A percentile compares a stretch with the other conserved stretches of the same genome.
These are phyloP conservation scores for Eimeria acervulina DNA, from an alignment of 169 alveolate species.

Conservation along the genomic window DNA sequence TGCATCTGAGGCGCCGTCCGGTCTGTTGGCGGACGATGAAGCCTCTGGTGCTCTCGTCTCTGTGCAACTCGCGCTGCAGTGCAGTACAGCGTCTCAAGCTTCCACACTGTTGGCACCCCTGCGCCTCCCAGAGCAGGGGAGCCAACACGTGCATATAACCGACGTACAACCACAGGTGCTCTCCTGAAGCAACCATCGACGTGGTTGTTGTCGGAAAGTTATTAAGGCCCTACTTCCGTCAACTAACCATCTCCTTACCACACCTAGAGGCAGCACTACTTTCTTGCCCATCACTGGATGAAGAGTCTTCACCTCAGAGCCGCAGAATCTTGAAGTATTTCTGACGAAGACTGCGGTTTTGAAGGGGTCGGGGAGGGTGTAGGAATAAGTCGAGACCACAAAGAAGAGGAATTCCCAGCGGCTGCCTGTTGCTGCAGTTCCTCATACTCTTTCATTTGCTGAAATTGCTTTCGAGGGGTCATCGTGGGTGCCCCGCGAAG, in stretches of 20 bases:
- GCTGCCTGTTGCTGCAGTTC: constrained; percentile 75
- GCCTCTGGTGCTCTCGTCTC: background rate
- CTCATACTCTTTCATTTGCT: constrained; percentile 75
- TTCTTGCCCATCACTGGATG: background rate
- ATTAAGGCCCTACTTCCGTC: background rate
- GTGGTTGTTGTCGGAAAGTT: background rate
- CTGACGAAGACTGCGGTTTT: constrained; percentile 27
- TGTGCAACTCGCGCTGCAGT: background rate
- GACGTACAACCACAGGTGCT: background rate
- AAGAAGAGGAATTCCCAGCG: constrained; percentile 31
- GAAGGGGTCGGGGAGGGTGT: background rate
- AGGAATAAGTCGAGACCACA: constrained; percentile 68
- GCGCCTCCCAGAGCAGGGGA: background rate
- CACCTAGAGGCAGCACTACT: background rate
- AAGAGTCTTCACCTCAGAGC: constrained; percentile 45
- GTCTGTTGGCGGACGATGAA: background rate
- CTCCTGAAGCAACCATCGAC: background rate
- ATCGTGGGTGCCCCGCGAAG: constrained; percentile 54
- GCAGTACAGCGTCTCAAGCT: constrained; percentile 23
- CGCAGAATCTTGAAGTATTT: constrained; percentile 51
- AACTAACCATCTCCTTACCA: background rate
- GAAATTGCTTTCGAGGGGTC: constrained; percentile 82
- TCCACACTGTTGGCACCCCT: too few relatives aligned
- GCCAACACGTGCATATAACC: background rate
- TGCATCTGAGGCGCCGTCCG: background rate